Evolutionary conservation across 257 asterid species (phyloP), one percentile per base, ranked within the genome.

Genomic region (Hygrophila difformis): DNA sequence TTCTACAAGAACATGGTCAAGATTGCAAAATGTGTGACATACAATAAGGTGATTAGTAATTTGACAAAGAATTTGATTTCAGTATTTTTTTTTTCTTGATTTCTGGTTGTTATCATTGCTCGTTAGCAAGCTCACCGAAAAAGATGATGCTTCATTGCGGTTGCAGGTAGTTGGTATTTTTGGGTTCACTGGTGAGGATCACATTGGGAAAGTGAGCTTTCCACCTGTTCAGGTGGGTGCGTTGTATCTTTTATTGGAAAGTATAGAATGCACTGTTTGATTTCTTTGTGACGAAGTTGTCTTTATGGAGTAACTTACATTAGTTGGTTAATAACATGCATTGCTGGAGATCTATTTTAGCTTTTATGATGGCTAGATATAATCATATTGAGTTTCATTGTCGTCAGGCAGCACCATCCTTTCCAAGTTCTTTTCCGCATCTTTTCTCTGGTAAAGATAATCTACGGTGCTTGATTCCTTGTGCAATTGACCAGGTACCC

Each of bases 401-500:
- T 48, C 55, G 51, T 36, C 72, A 89, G 96, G 97, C 96, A 46
- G 94, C 81, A 67, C 97, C 96, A 38, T 84, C 94, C 16, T 89
- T 89, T 65, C 94, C 96, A 16, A 84, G 91, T 66, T 84, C 97
- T 43, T 89, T 89, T 62, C 94, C 97, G 6, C 97, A 85, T 71
- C 73, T 84, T 23, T 89, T 89, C 66, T 49, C 82, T 15, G 86
- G 72, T 40, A 77, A 73, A 62, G 94, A 89, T 33, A 77, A 47
- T 56, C 76, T 65, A 19, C 93, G 88, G 18, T 84, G 97, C 71
- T 65, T 89, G 81, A 82, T 89, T 73, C 96, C 97, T 24, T 89
- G 97, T 51, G 97, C 97, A 39, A 89, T 89, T 28, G 96, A 89
- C 62, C 97, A 89, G 97, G 97, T 89, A 52, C 26, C n/a, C n/a